Evolutionary conservation across 345 rosid genomes (phyloP), one percentile per base, ranked within the genome.

Genomic region (Camelina sativa): DNA sequence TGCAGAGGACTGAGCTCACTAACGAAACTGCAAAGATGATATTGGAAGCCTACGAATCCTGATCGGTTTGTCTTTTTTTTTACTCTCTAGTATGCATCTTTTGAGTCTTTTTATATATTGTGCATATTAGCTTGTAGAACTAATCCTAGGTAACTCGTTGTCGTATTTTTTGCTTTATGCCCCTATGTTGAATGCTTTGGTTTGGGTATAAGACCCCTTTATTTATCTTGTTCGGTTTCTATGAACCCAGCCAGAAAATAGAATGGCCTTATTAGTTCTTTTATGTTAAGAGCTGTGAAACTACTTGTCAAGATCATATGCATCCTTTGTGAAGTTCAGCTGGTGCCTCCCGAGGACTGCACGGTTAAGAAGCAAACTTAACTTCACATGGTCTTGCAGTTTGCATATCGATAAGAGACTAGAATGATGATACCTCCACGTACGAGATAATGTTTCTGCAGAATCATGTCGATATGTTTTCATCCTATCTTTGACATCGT

Each of bases 291-390:
- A 57, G 22, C 10, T 34, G 62, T 57, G 62, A 32, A 57, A 57
- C 16, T 11, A 17, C 60, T 38, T 19, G 57, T 43, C 19, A 20
- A 20, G 7, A 62, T 62, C 4, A 41, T 76, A 80, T 82, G 85
- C 63, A 77, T 83, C 78, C 82, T 88, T 78, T 84, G 83, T 1
- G 79, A 56, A 25, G 77, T 81, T 81, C 87, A 74, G 50, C 62
- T 58, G 46, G 52, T 25, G 43, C 55, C 75, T 65, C 57, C 74
- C 0, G 84, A 69, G 13, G 72, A 59, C 91, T 88, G 82, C 73
- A 64, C 62, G 76, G 11, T 62, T 62, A 62, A 62, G 46, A 11
- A 5, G 16, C 15, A 41, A 41, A 38, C 60, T 54, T 16, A 12
- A 12, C 10, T 13, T 7, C 38, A 54, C 38, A 56, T 56, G 20